Evolutionary conservation across 164 flowering plant genomes (phyloP), one percentile per base, ranked within the genome.

Genomic region (Kingdonia uniflora): DNA sequence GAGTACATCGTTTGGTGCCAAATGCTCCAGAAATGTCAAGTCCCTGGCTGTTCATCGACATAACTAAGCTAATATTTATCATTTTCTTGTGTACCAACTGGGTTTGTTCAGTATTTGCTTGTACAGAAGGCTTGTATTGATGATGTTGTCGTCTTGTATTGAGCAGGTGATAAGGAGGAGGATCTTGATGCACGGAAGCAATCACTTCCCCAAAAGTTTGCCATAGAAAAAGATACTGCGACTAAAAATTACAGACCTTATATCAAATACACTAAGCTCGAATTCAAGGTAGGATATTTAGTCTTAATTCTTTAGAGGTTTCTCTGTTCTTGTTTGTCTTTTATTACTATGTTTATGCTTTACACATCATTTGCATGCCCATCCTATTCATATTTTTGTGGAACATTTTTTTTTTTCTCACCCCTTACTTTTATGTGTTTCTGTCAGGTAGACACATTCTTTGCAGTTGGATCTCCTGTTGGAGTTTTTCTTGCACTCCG

Each of bases 381-480:
- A 16, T 14, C 11, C 11, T 20, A 6, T n/a, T 43, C 19, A 7
- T 43, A 7, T n/a, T 2, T 43, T 22, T 1, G 25, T 12, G 1
- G 26, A 20, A 11, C 19, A 20, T 35, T 11, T 15, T n/a, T 29
- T 19, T 5, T 14, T 29, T 11, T 46, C 16, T 6, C 1, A 8
- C 5, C 13, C 20, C 37, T 35, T 17, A 10, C 55, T 44, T 55
- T 14, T 5, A 15, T 39, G 33, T 54, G 17, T 41, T 12, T 59
- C 35, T 50, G 21, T 61, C 81, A 92, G 99, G 97, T 89, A 62
- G 97, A 94, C 67, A 94, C 99, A 53, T 94, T 86, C 69, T 94
- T 81, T 72, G 97, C 97, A 19, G 99, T 82, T 67, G 99, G 99
- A 48, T 94, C 99, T 25, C 99, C 99, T 58, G 89, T 94, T 53